A percentile compares a stretch with the other conserved stretches of the same genome.
These are phyloP conservation scores for Nicotiana paniculata DNA, from an alignment of 257 asterid genomes.

Conservation along the genomic window DNA sequence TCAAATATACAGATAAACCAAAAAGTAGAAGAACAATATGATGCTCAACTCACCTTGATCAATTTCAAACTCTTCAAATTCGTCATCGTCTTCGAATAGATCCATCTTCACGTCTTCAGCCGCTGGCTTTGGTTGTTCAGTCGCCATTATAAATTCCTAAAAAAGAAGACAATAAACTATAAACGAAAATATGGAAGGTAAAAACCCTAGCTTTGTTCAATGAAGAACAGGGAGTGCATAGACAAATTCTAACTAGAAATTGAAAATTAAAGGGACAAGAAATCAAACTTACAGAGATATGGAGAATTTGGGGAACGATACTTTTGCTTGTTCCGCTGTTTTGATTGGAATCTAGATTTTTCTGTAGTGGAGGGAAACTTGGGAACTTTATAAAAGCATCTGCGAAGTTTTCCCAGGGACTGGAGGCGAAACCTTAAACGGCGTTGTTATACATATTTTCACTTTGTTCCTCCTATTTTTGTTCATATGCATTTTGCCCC, in stretches of 20 bases:
- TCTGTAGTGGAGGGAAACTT: not conserved
- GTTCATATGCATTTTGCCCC: not conserved
- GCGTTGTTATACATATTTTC: not conserved
- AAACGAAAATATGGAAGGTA: not conserved
- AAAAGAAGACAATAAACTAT: not conserved
- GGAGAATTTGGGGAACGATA: not conserved
- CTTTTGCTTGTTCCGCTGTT: not conserved
- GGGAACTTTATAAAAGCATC: not conserved
- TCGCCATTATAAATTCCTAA: slow-evolving; percentile 34
- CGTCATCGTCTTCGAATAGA: slow-evolving; percentile 84
- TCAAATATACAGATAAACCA: not conserved
- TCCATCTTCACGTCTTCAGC: slow-evolving; percentile 65
- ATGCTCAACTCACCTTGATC: slow-evolving; percentile 39
- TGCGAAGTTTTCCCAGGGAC: not conserved
- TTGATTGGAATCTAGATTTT: not conserved
- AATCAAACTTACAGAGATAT: not conserved
- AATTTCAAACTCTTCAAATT: slow-evolving; percentile 78
- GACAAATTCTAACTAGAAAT: not conserved
- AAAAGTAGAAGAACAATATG: not conserved
- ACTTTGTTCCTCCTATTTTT: not conserved
- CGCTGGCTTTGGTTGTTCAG: slow-evolving; percentile 62
- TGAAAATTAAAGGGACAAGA: not conserved
- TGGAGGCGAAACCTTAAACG: not conserved
- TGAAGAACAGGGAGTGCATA: not conserved
- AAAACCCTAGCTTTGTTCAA: slow-evolving; percentile 5